Base-by-base conservation (phyloP, 768 basidiomycete genomes). In the Pluteus cervinus region DNA sequence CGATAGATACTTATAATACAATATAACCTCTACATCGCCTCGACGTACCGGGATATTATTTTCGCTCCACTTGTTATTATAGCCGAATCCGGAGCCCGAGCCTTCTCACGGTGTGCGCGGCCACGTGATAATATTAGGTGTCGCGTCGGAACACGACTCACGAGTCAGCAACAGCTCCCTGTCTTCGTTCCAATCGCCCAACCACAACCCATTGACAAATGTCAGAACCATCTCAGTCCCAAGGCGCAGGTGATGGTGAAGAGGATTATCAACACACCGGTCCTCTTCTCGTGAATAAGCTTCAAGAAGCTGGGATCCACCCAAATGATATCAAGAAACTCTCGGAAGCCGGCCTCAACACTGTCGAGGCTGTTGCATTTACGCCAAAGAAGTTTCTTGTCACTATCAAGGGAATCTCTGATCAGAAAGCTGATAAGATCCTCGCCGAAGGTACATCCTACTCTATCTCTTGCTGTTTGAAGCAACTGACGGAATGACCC, bases 381-480 rank as follows among this genome's bases (percentile, higher is more conserved):
- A 97, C 93, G 0, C 89, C 94, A 10, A 96, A 97, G 75, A 98
- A 97, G 66, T 70, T 71, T 36, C 65, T 98, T 23, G 75, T 88
- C 41, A 75, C 79, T 4, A 93, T 98, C 50, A 98, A 97, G 60
- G 96, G 96, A 7, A 96, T 99, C 32, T 92, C 90, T 17, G 96
- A 99, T 49, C 75, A 82, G 45, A 99, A 98, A 56, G 96, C 96
- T 2, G 96, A 99, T 57, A 98, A 92, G 67, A 96, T 99, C 40
- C 61, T 98, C 18, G 63, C 71, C 10, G 91, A 94, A 71, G 96
- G 96, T 89, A 41, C 17, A 12, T 23, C 5, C 18, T 14, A 7
- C 15, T 15, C 5, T 29, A 36, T 26, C 24, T 12, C 24, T 29
- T 40, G 40, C 33, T 43, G 24, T 44, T 18, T 41, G 33, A 29